These are phyloP conservation scores for Escovopsis sp. DNA, from an alignment of 2,329 filamentous ascomycete genomes.

Conservation along the genomic window DNA sequence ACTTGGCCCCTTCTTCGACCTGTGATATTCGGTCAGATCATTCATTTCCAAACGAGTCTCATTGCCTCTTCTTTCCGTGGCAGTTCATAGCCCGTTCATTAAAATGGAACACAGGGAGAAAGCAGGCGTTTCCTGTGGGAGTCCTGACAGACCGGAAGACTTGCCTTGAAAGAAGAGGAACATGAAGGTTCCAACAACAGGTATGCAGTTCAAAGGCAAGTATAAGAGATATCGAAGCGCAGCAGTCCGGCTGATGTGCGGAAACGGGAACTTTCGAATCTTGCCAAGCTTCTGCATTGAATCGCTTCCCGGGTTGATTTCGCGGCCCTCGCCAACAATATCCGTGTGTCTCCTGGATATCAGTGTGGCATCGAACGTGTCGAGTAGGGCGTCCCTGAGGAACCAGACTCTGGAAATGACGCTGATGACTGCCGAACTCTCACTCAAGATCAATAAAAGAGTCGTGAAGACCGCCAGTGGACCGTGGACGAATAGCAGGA, in stretches of 20 bases:
- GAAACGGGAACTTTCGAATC: slow-evolving; percentile 41
- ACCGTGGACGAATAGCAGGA: slow-evolving; percentile 74
- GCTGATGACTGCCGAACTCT: slow-evolving; percentile 44
- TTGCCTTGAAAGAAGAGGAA: slow-evolving; percentile 66
- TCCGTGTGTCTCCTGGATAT: slow-evolving; percentile 34
- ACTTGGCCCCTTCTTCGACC: slow-evolving; percentile 32
- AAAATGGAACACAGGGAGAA: too few relatives aligned
- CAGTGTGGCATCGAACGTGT: slow-evolving; percentile 72
- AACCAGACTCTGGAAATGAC: slow-evolving; percentile 53
- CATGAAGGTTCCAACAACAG: slow-evolving; percentile 66
- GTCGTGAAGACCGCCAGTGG: slow-evolving; percentile 65
- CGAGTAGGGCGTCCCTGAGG: slow-evolving; percentile 67
- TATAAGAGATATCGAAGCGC: slow-evolving; percentile 72
- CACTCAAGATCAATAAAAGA: slow-evolving; percentile 49
- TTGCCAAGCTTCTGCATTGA: slow-evolving; percentile 43
- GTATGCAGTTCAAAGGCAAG: slow-evolving; percentile 84
- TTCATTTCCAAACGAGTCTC: too few relatives aligned
- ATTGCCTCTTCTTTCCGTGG: too few relatives aligned
- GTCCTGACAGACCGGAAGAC: not conserved
- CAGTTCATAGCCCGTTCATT: too few relatives aligned
- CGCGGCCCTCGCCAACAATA: slow-evolving; percentile 60
- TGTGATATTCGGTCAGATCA: slow-evolving; percentile 8
- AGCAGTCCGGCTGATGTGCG: slow-evolving; percentile 42
- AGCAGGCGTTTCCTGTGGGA: too few relatives aligned
- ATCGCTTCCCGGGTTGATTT: slow-evolving; percentile 49